Evolutionary conservation across 257 asterid species (phyloP).

Genomic region (Linaria vulgaris): DNA sequence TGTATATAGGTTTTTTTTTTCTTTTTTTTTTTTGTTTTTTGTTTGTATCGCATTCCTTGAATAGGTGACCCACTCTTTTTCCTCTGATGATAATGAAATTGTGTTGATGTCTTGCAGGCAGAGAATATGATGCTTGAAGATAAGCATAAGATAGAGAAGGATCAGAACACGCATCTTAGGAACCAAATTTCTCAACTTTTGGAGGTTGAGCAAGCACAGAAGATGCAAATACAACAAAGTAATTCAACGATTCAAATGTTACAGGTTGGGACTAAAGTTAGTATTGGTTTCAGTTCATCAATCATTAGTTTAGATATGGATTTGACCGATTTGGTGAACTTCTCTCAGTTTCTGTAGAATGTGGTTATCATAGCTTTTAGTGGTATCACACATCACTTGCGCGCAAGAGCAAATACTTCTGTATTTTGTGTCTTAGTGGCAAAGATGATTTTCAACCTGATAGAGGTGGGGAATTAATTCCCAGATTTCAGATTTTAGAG

Average conservation of each 20-base stretch:
- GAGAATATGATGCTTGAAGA: slow-evolving; percentile 75
- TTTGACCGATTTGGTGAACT: slow-evolving; percentile 12
- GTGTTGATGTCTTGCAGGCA: slow-evolving; percentile 54
- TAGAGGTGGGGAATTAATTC: too few species aligned
- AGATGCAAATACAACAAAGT: slow-evolving; percentile 67
- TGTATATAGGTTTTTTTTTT: neutral
- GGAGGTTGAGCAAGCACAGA: slow-evolving; percentile 80
- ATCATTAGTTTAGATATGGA: slow-evolving; percentile 20
- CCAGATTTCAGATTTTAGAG: too few species aligned
- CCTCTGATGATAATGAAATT: slow-evolving; percentile 25
- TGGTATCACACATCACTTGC: too few species aligned
- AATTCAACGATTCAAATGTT: slow-evolving; percentile 78
- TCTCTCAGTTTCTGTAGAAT: slow-evolving; percentile 10
- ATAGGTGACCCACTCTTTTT: slow-evolving; percentile 8
- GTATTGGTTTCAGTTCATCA: slow-evolving; percentile 12
- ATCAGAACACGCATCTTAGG: slow-evolving; percentile 72
- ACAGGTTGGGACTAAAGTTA: slow-evolving; percentile 53
- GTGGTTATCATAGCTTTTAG: neutral
- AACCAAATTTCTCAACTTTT: slow-evolving; percentile 74
- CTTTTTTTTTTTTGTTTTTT: slow-evolving; percentile 1
- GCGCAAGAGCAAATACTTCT: too few species aligned
- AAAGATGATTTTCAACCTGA: too few species aligned
- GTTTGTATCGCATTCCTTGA: slow-evolving; percentile 22
- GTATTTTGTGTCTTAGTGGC: too few species aligned
- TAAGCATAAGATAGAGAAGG: slow-evolving; percentile 80